Conservation (phyloP, 2,329 filamentous ascomycete genomes). For the Thelonectria rubi region DNA sequence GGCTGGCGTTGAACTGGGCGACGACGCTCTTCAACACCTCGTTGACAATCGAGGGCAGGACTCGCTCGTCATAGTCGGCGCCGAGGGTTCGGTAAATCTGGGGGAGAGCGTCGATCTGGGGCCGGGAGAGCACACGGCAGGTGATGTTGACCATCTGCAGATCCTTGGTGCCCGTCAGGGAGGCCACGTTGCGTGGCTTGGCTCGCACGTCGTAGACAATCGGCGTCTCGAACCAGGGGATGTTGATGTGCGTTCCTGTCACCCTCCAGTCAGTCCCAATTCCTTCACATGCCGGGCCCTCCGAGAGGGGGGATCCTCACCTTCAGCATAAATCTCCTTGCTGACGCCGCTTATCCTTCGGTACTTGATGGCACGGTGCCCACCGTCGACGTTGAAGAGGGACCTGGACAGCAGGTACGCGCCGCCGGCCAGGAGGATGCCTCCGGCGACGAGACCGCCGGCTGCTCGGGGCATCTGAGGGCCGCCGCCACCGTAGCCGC, state of each 20-base stretch:
- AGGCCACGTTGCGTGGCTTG: slow-evolving; percentile 95
- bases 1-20: slow-evolving; percentile 97
- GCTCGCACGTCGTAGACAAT: slow-evolving; percentile 98
- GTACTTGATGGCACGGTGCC: slow-evolving; percentile 99
- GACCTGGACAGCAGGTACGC: slow-evolving; percentile 65
- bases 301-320: slow-evolving; percentile 55
- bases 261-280: slow-evolving; percentile 25
- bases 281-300: slow-evolving; percentile 27
- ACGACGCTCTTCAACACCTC: slow-evolving; percentile 99
- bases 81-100: slow-evolving; percentile 98
- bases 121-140: slow-evolving; percentile 95
- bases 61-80: slow-evolving; percentile 95
- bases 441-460: slow-evolving; percentile 52
- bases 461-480: slow-evolving; percentile 54
- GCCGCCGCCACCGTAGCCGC: slow-evolving; percentile 54
- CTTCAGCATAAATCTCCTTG: slow-evolving; percentile 97
- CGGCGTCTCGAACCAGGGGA: slow-evolving; percentile 98
- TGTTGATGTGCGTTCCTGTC: slow-evolving; percentile 88
- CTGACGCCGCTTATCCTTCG: slow-evolving; percentile 89
- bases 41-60: slow-evolving; percentile 97
- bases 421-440: slow-evolving; percentile 58
- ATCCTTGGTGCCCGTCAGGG: slow-evolving; percentile 97
- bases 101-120: slow-evolving; percentile 85
- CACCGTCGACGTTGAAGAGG: slow-evolving; percentile 90
- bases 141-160: slow-evolving; percentile 99